Conservation (phyloP, 768 basidiomycete genomes). For the Calocybe indica region DNA sequence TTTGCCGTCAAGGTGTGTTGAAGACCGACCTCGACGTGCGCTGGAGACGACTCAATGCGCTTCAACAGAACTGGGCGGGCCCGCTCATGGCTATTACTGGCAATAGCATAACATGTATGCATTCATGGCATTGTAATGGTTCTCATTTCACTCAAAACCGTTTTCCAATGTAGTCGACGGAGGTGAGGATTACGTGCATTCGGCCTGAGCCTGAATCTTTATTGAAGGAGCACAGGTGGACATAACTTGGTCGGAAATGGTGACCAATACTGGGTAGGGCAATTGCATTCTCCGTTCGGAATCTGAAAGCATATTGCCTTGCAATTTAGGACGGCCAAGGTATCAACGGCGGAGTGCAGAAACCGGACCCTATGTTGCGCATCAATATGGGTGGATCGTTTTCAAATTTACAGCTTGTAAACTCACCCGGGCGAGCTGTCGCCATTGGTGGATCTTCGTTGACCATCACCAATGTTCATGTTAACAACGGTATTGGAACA, state of each 20-base stretch:
- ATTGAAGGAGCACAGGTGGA: constrained; percentile 7
- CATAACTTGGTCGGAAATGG: constrained; percentile 11
- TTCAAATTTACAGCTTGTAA: constrained; percentile 9
- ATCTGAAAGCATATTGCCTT: neutral
- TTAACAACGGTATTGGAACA: constrained; percentile 17
- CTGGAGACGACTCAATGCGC: no score
- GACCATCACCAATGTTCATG: constrained; percentile 9
- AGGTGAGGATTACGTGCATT: no score
- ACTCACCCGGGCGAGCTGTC: constrained; percentile 11
- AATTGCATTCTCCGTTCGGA: neutral
- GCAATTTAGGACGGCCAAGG: constrained; percentile 13
- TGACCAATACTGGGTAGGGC: constrained; percentile 10
- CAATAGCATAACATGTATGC: constrained; percentile 12
- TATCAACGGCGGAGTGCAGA: constrained; percentile 10
- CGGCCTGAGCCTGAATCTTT: no score
- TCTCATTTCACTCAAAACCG: neutral
- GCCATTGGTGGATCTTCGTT: constrained; percentile 12
- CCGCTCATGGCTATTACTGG: constrained; percentile 12
- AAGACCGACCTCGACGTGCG: no score
- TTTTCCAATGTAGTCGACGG: no score
- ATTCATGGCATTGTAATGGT: neutral
- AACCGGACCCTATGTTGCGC: constrained; percentile 12
- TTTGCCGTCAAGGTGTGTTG: constrained; percentile 6
- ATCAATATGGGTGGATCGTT: constrained; percentile 16
- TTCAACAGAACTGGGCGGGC: constrained; percentile 8